Base-by-base conservation (phyloP, 176 grass and related monocot genomes). In the Elaeis guineensis region DNA sequence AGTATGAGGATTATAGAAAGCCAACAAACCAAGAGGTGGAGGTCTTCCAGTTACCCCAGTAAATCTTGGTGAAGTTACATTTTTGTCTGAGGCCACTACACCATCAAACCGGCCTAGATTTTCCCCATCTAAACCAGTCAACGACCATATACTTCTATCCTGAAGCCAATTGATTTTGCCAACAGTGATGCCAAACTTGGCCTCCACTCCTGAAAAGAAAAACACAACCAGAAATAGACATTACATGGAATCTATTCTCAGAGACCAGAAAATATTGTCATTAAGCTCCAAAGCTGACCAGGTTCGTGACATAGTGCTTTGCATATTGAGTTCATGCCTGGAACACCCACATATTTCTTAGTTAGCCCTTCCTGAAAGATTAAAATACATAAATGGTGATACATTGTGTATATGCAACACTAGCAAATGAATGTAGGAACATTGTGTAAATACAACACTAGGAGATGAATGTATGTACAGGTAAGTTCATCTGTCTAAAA, bases 291-390 rank as follows among this genome's bases (percentile, higher is more conserved):
- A 23, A 30, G 58, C 79, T 80, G 77, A 97, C 92, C 92, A 67
- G 75, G 77, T 66, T 83, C 72, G 67, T 19, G 30, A 52, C 92
- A 97, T 25, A 97, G 78, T 28, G 78, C 69, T 88, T 97, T 91
- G 75, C 92, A 97, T 75, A 97, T 78, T 17, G 87, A 83, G 70
- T 89, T 97, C 92, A 97, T 97, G 64, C 72, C 75, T 55, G 87
- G 87, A 39, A 85, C 66, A 64, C 87, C 87, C 5, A 97, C 92
- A 80, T 85, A 97, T 59, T 90, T 95, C 72, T 80, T 88, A 25
- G 21, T 50, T 44, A 51, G 60, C 59, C 54, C 80, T 60, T 85
- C 84, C 92, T 91, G 65, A 58, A 60, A 78, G 17, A 54, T 49
- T 39, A 17, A 51, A 66, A 60, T 14, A 25, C 22, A 12, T 19